These are phyloP conservation scores for Monosporascus sp. DNA, from an alignment of 2,329 filamentous ascomycete species.

Conservation along the genomic window DNA sequence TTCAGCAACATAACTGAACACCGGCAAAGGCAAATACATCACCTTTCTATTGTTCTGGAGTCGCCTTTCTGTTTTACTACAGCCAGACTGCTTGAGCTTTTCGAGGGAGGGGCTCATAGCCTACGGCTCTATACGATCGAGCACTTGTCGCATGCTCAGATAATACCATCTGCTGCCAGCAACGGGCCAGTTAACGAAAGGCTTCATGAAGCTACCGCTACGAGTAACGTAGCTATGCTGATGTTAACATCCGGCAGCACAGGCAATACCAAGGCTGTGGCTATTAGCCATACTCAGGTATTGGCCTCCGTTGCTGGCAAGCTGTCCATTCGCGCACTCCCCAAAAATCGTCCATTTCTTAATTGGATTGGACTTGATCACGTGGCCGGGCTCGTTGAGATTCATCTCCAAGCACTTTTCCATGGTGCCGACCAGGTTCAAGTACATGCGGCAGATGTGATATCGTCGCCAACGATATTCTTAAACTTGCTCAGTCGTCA, in stretches of 20 bases:
- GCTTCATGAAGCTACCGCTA: too few species aligned
- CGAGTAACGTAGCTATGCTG: constrained; percentile 24
- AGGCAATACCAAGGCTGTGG: constrained; percentile 46
- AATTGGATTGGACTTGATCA: constrained; percentile 51
- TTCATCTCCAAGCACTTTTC: constrained; percentile 44
- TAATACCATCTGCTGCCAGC: too few species aligned
- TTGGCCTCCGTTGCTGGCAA: constrained; percentile 38
- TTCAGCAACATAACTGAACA: too few species aligned
- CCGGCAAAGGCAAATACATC: too few species aligned
- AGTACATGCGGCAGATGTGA: constrained; percentile 34
- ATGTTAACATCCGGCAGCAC: constrained; percentile 51
- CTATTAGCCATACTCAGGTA: constrained; percentile 37
- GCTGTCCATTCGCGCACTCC: constrained; percentile 17
- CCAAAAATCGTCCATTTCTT: constrained; percentile 30
- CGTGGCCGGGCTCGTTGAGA: constrained; percentile 45
- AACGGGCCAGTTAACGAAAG: too few species aligned
- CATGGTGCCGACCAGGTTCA: constrained; percentile 40
- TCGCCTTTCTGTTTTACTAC: too few species aligned
- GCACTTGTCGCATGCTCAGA: too few species aligned
- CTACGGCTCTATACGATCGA: too few species aligned
- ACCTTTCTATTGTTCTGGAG: too few species aligned
- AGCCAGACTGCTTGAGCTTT: too few species aligned
- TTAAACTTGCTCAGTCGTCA: constrained; percentile 34
- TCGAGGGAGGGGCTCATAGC: too few species aligned
- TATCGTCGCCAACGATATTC: constrained; percentile 34